Percentiles rank a stretch among this genome's conserved stretches.
phyloP scores from a whole-genome alignment of 148 eudicot species.

The Hydrangea macrophylla region DNA sequence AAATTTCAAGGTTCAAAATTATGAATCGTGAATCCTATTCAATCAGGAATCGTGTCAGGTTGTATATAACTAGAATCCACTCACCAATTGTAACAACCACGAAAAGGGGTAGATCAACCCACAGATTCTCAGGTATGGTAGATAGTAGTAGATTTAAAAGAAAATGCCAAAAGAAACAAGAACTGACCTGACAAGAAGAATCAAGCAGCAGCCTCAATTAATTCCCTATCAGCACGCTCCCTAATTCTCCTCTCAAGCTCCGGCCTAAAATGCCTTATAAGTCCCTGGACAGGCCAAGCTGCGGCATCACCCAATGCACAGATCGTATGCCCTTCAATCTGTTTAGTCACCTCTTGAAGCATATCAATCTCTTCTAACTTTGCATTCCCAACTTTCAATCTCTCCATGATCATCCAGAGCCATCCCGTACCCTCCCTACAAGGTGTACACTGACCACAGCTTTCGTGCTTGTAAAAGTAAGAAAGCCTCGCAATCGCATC shows the following conservation, averaged over 20 bases:
- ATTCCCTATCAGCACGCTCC: constrained; percentile 80
- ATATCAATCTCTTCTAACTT: constrained; percentile 92
- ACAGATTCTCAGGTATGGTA: no score
- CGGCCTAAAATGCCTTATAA: constrained; percentile 89
- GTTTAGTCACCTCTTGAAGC: constrained; percentile 96
- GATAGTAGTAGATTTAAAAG: not conserved
- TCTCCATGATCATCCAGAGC: constrained; percentile 89
- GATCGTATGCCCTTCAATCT: constrained; percentile 93
- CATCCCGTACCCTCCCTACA: constrained; percentile 93
- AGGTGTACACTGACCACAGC: constrained; percentile 94
- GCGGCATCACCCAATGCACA: constrained; percentile 98
- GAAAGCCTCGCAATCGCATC: constrained; percentile 92
- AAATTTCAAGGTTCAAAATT: no score
- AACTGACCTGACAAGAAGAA: constrained; percentile 39
- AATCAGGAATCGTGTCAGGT: no score
- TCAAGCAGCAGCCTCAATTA: constrained; percentile 68
- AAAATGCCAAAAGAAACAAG: not conserved
- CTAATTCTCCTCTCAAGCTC: constrained; percentile 88
- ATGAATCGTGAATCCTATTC: no score
- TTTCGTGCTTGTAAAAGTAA: constrained; percentile 91
- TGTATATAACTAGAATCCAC: no score
- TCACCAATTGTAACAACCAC: no score
- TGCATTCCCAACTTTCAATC: constrained; percentile 85
- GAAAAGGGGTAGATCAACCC: not conserved
- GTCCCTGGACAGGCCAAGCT: constrained; percentile 99